Conservation (phyloP, 2,329 filamentous ascomycete species). For the Penicillium aurantiogriseum region DNA sequence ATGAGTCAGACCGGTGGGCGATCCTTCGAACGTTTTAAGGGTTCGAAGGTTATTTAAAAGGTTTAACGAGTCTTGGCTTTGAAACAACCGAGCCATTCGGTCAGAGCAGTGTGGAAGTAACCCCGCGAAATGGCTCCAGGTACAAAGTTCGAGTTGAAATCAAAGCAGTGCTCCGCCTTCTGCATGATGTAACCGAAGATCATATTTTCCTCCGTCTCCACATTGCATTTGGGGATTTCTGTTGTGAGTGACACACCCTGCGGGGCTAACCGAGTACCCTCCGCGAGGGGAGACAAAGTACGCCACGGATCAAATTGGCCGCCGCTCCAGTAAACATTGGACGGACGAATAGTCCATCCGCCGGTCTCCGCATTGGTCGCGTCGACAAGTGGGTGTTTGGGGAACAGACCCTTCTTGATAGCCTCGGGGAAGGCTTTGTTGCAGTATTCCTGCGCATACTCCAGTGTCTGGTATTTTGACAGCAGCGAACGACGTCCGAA, state of each 20-base stretch:
- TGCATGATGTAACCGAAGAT: constrained; percentile 51
- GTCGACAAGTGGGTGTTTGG: constrained; percentile 40
- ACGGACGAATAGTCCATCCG: constrained; percentile 53
- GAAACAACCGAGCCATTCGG: constrained; percentile 48
- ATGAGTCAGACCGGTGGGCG: not conserved
- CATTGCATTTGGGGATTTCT: constrained; percentile 46
- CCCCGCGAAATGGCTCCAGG: constrained; percentile 35
- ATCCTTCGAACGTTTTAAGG: not conserved
- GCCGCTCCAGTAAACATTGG: constrained; percentile 52
- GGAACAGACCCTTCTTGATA: constrained; percentile 40
- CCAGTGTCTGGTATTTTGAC: constrained; percentile 48
- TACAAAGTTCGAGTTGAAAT: constrained; percentile 41
- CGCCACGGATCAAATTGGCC: constrained; percentile 56
- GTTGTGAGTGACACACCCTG: constrained; percentile 38
- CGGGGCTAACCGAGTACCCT: constrained; percentile 41
- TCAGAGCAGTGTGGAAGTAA: constrained; percentile 44
- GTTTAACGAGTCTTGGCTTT: constrained; percentile 3
- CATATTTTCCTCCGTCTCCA: constrained; percentile 33
- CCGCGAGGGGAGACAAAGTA: constrained; percentile 46
- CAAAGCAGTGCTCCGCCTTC: constrained; percentile 51
- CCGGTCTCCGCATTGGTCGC: constrained; percentile 47
- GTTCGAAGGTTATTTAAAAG: not conserved
- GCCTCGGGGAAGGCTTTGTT: constrained; percentile 50
- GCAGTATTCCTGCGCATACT: constrained; percentile 48
- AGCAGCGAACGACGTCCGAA: constrained; percentile 48